phyloP scores from a whole-genome alignment of 108 stramenopile species.

The Stephanodiscus minutulus region DNA sequence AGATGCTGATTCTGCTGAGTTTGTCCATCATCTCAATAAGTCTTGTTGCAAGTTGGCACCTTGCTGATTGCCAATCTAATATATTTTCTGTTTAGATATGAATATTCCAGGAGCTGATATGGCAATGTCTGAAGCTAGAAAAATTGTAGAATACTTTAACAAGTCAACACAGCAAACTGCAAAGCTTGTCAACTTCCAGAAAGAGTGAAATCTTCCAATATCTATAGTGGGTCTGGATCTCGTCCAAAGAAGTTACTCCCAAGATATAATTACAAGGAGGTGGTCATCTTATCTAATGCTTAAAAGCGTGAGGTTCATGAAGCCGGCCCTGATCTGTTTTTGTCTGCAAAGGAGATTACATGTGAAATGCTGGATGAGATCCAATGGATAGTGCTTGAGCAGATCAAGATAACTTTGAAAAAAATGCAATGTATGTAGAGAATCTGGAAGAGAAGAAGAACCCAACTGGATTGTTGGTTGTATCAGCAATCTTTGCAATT shows the following conservation, averaged over 20 bases:
- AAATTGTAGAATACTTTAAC: no score
- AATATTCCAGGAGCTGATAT: neutral
- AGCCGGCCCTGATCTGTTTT: neutral
- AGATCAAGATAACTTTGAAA: conserved; percentile 2
- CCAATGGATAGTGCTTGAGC: conserved; percentile 1
- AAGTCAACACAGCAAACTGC: no score
- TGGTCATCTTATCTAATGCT: conserved; percentile 4
- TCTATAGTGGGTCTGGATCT: neutral
- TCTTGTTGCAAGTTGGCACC: no score
- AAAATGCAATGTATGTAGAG: neutral
- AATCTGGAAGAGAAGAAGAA: conserved; percentile 6
- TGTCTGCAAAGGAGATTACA: neutral
- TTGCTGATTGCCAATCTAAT: neutral
- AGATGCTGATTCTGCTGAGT: no score
- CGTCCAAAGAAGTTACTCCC: neutral
- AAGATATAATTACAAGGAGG: conserved; percentile 7
- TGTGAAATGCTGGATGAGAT: neutral
- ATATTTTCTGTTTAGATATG: neutral
- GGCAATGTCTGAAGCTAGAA: neutral
- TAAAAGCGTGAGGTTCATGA: neutral
- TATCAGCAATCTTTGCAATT: neutral
- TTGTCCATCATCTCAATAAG: no score
- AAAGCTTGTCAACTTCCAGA: neutral
- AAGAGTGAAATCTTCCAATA: neutral
- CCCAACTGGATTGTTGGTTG: conserved; percentile 7